These are phyloP conservation scores for Stemphylium vesicarium DNA, from an alignment of 2,329 filamentous ascomycete species.

Conservation along the genomic window DNA sequence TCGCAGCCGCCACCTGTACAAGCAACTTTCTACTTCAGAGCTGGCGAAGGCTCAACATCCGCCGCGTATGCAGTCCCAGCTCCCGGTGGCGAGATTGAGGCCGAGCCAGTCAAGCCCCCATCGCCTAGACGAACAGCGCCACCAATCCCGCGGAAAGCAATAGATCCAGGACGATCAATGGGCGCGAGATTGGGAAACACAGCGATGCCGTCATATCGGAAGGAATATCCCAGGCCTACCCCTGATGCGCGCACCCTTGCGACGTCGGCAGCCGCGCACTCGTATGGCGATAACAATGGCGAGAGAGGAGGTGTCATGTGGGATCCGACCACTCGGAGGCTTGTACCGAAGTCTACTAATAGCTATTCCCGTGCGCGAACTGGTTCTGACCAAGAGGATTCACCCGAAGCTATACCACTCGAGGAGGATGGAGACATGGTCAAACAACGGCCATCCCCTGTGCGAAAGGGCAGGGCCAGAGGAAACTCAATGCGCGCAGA, in stretches of 20 bases:
- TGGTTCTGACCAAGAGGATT: conserved; percentile 24
- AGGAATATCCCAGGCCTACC: conserved; percentile 53
- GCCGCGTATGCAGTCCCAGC: conserved; percentile 25
- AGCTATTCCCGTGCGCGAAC: conserved; percentile 27
- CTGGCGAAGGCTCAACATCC: conserved; percentile 26
- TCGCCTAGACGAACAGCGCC: conserved; percentile 18
- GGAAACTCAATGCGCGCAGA: conserved; percentile 42
- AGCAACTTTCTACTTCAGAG: conserved; percentile 33
- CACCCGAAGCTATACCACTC: conserved; percentile 26
- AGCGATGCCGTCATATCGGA: conserved; percentile 53
- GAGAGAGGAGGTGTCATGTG: conserved; percentile 22
- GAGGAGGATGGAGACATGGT: conserved; percentile 28
- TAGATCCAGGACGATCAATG: conserved; percentile 16
- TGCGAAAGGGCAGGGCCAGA: conserved; percentile 36
- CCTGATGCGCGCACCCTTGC: conserved; percentile 33
- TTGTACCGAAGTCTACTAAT: conserved; percentile 14
- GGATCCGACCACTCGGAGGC: conserved; percentile 20
- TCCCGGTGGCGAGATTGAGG: conserved; percentile 14
- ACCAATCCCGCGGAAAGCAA: conserved; percentile 31
- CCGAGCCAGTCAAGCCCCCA: conserved; percentile 17
- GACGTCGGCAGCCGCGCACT: conserved; percentile 41
- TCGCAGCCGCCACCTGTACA: conserved; percentile 19
- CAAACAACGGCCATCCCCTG: conserved; percentile 28
- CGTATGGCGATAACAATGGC: conserved; percentile 32
- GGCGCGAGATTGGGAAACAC: conserved; percentile 16